Evolutionary conservation across 148 eudicot genomes (phyloP), one percentile per base, ranked within the genome.

Genomic region (Vaccinium corymbosum): DNA sequence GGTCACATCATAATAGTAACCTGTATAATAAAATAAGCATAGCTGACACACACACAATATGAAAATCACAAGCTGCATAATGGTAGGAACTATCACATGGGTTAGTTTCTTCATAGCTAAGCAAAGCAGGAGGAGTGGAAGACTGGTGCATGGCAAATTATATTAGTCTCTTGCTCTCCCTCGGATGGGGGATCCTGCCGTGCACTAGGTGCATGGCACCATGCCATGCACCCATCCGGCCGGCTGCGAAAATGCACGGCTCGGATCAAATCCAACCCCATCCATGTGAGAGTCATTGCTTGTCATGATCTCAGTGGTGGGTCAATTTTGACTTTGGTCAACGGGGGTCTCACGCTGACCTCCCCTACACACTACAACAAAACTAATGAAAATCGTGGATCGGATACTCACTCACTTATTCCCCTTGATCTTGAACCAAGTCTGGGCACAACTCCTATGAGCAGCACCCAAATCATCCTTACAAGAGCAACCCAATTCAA

Each of bases 391-490:
- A 48, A 52, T 5, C 22, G 0, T 20, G 17, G 8, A 62, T 7
- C 1, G 57, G 20, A 35, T 16, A n/a, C n/a, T n/a, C n/a, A 90
- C 94, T 88, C 49, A 92, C 94, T 87, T 92, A 71, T 92, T 91
- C 48, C 94, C 94, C 83, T 86, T 92, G 84, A 92, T 92, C 81
- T 89, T 91, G 91, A 92, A 92, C 94, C 94, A 92, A 66, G 92
- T 81, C 75, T 91, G 91, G 68, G 95, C 95, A 90, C 95, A 92
- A 35, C 88, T 92, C 86, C 84, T 87, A 50, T 92, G 95, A 9
- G 95, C 93, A 88, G 90, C 93, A 88, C 90, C 95, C 86, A 92
- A 89, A 86, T 92, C 95, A 81, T 89, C 87, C 86, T 92, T 92
- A 83, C 95, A 92, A 71, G 88, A 89, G 86, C 95, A 92, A 29